Evolutionary conservation across 176 grass and related monocot genomes (phyloP), one percentile per base, ranked within the genome.

Genomic region (Carex pumila): DNA sequence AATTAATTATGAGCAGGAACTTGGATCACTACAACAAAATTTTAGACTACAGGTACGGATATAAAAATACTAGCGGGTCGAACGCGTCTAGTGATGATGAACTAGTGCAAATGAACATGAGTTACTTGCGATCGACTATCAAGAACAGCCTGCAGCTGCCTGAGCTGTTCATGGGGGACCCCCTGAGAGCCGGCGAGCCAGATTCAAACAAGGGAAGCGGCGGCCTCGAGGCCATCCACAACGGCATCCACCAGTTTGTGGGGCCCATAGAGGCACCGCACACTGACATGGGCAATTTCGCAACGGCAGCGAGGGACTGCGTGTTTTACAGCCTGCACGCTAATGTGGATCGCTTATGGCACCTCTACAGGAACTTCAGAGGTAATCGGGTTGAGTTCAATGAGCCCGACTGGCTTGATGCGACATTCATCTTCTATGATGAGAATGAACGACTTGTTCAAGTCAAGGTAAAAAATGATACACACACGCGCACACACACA

Each of bases 361-460:
- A 79, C 6, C 1, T 63, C 22, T 71, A 83, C 39, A 47, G 31
- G 37, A 81, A 65, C 11, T 80, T 89, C 64, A 47, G 34, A 29
- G 82, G 76, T 31, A 63, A 79, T 21, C 75, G 79, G 0, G 34
- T 10, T 7, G 84, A 90, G 85, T 86, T 91, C 54, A 81, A 78
- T 0, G 86, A 92, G 65, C 36, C 67, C 4, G 92, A 92, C 61
- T 94, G 92, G 90, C 88, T 94, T 12, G 74, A 90, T 45, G 69
- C 92, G 0, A 85, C 83, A 12, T 94, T 90, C 70, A 49, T 91
- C 79, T 73, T 92, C 90, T 94, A 90, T 25, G 88, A 94, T 25
- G 88, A 92, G 62, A 78, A 92, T 17, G 86, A 84, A 1, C 87
- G 41, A 18, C 84, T 94, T 18, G 90, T 94, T 57, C 58, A 80